Conservation (phyloP, 2,329 filamentous ascomycete species). For the Ceratocystis destructans region DNA sequence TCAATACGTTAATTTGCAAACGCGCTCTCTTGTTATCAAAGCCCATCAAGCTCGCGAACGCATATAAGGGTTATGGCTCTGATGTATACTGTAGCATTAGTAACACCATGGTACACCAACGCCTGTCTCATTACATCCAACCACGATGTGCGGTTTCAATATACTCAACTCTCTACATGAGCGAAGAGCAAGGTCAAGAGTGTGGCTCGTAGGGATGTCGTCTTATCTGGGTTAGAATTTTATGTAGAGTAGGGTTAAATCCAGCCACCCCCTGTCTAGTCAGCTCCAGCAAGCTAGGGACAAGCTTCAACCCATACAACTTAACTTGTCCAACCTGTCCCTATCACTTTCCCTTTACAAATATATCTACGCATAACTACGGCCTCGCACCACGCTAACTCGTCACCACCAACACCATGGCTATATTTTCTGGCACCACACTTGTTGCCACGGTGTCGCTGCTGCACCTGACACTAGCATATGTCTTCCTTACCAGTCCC, state of each 20-base stretch:
- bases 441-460: conserved; percentile 71
- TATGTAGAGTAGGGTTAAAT: neutral
- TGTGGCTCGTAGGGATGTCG: too few relatives aligned
- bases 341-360: neutral
- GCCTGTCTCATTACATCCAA: too few relatives aligned
- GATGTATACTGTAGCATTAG: too few relatives aligned
- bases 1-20: neutral
- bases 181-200: too few relatives aligned
- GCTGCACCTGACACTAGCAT: conserved; percentile 72
- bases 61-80: too few relatives aligned
- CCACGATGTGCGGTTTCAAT: too few relatives aligned
- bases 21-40: neutral
- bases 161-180: too few relatives aligned
- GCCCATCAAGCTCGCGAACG: neutral
- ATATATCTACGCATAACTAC: neutral
- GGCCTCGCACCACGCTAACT: neutral
- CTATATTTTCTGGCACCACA: conserved; percentile 62
- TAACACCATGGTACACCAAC: too few relatives aligned
- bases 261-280: neutral
- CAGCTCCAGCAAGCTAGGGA: neutral
- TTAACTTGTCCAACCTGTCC: conserved; percentile 1
- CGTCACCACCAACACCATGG: conserved; percentile 43
- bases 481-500: conserved; percentile 68
- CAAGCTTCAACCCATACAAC: neutral
- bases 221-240: neutral